phyloP scores from a whole-genome alignment of 371 early-diverging fungal species.

The Syncephalastrum monosporum region DNA sequence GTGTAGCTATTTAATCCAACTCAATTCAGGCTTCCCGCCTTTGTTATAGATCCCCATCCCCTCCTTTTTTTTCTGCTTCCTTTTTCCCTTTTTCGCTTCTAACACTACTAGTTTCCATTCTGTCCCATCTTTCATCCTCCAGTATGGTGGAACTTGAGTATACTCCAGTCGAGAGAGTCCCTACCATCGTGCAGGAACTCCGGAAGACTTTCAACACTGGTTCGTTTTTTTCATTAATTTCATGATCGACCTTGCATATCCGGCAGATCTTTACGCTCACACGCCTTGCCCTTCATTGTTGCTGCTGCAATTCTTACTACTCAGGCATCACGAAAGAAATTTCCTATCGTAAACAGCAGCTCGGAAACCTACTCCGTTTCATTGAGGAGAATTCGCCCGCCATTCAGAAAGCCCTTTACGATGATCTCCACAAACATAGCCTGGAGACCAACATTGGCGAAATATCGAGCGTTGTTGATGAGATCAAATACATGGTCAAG shows the following conservation, averaged over 20 bases:
- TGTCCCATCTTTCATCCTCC: conserved; percentile 3
- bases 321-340: conserved; percentile 57
- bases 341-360: conserved; percentile 73
- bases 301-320: not conserved
- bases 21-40: not conserved
- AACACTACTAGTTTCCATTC: not conserved
- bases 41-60: conserved; percentile 2
- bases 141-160: conserved; percentile 22
- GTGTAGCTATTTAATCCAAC: conserved; percentile 5
- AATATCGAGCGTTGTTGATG: conserved; percentile 61
- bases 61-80: conserved; percentile 10
- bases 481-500: conserved; percentile 59
- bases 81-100: conserved; percentile 7
- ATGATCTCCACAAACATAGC: conserved; percentile 68
- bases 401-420: conserved; percentile 63
- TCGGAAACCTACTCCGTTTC: conserved; percentile 60
- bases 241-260: not conserved
- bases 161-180: conserved; percentile 31
- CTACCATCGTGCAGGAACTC: conserved; percentile 43
- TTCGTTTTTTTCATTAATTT: conserved; percentile 10
- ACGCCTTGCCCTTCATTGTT: not conserved
- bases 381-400: conserved; percentile 65
- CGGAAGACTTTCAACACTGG: conserved; percentile 51
- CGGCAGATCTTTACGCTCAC: not conserved
- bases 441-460: conserved; percentile 60